A percentile compares a stretch with the other conserved stretches of the same genome.
Conservation (phyloP, 1,139 yeast genomes). For the Groenewaldozyma sp. region DNA sequence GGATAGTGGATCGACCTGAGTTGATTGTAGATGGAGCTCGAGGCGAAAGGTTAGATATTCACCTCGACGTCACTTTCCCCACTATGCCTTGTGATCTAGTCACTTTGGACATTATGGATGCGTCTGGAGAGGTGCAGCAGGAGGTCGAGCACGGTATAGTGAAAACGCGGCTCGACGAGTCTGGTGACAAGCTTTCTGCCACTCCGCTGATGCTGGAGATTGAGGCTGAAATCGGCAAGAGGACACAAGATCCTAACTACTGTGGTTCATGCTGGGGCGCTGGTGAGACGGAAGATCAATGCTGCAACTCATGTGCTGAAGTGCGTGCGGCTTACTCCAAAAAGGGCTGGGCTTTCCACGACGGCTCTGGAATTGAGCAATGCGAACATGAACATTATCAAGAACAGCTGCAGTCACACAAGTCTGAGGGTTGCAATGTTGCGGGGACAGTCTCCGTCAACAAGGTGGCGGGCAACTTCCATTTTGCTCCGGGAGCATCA, state of each 20-base stretch:
- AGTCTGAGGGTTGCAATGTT: constrained; percentile 81
- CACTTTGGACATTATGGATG: constrained; percentile 66
- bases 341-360: constrained; percentile 79
- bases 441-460: constrained; percentile 72
- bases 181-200: constrained; percentile 37
- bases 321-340: constrained; percentile 73
- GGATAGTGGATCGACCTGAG: constrained; percentile 64
- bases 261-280: constrained; percentile 92
- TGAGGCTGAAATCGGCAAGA: constrained; percentile 20
- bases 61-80: constrained; percentile 75
- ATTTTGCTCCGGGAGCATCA: constrained; percentile 89
- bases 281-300: constrained; percentile 48
- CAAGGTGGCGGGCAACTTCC: constrained; percentile 83
- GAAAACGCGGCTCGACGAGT: constrained; percentile 50
- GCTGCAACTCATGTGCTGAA: constrained; percentile 82
- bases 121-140: constrained; percentile 72
- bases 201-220: constrained; percentile 26
- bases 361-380: constrained; percentile 77
- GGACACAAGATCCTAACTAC: constrained; percentile 34
- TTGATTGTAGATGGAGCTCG: constrained; percentile 83
- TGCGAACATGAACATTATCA: constrained; percentile 89
- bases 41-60: constrained; percentile 64
- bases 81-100: constrained; percentile 66
- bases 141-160: constrained; percentile 67
- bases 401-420: constrained; percentile 43